Base-by-base conservation (phyloP, 768 basidiomycete genomes). In the Termitomyces sp. region DNA sequence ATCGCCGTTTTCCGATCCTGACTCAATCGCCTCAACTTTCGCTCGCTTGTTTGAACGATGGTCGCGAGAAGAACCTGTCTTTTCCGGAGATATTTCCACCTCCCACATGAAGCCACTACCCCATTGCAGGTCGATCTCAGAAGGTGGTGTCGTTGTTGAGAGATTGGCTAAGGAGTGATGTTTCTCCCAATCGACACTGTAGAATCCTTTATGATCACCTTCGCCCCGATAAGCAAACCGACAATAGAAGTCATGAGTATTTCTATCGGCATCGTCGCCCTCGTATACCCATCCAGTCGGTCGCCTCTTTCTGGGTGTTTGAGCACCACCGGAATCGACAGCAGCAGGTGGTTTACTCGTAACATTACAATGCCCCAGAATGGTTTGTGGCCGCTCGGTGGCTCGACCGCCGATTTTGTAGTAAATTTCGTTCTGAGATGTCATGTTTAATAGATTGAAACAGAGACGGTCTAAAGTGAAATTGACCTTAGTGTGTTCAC, bases 341-440 rank as follows among this genome's bases (percentile, higher is more conserved):
- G 43, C 45, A 29, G 46, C 54, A 2, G 70, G 66, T 10, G 58
- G 58, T 38, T 57, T 57, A 48, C 74, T 70, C 19, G 76, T 68
- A 29, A 88, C 77, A 12, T 66, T 69, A 64, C 88, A 90, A 52
- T 68, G 79, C 11, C 75, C 73, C 19, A 83, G 63, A 41, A 91
- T 76, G 43, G 75, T 73, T 16, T 77, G 74, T 5, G 87, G 80
- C 14, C 75, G 71, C 16, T 89, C 62, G 40, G 80, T 72, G 23
- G 74, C 81, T 42, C 73, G 75, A 5, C 77, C 75, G 32, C 74
- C 61, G 23, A 89, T 69, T 9, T 83, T 82, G 49, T 87, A 88
- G 63, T 89, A 91, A 7, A 92, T 78, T 69, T 92, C 90, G 61
- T 89, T 87, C 90, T 92, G 60, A 11, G n/a, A 4, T 17, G 7